A percentile compares a stretch with the other conserved stretches of the same genome.
Evolutionary conservation across 2,329 filamentous ascomycete genomes (phyloP).

Genomic region (Phyllosticta citriasiana): DNA sequence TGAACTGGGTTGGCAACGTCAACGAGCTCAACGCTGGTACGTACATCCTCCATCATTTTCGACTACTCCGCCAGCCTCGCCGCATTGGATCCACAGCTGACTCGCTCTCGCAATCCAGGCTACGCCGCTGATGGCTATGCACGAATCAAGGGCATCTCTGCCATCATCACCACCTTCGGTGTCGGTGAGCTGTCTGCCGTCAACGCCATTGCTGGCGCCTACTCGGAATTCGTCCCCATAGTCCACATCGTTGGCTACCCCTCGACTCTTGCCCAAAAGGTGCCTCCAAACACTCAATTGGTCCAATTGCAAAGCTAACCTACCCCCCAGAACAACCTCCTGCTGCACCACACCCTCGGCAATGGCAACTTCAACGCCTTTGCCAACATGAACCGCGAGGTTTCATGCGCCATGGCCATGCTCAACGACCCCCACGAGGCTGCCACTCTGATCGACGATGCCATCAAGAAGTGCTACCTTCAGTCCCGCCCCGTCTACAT

Average conservation of each 20-base stretch:
- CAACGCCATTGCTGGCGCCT: slow-evolving; percentile 39
- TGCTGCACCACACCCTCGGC: slow-evolving; percentile 39
- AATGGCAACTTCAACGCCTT: slow-evolving; percentile 72
- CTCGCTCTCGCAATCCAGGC: slow-evolving; percentile 19
- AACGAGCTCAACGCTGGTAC: slow-evolving; percentile 51
- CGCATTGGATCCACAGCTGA: slow-evolving; percentile 12
- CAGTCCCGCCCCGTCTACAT: slow-evolving; percentile 74
- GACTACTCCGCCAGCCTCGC: slow-evolving; percentile 1
- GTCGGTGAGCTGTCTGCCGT: slow-evolving; percentile 39
- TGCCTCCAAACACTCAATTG: not conserved
- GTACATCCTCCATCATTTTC: slow-evolving; percentile 8
- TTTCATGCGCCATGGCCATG: slow-evolving; percentile 62
- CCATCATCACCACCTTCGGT: slow-evolving; percentile 39
- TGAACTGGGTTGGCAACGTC: slow-evolving; percentile 51
- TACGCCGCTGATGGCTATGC: slow-evolving; percentile 40
- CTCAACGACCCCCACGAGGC: slow-evolving; percentile 61
- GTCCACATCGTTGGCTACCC: slow-evolving; percentile 40
- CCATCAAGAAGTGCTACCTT: slow-evolving; percentile 64
- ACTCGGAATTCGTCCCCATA: slow-evolving; percentile 37
- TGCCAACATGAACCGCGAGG: slow-evolving; percentile 61
- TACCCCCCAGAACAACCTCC: slow-evolving; percentile 23
- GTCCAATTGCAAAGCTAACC: not conserved
- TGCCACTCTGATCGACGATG: slow-evolving; percentile 66
- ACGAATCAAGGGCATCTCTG: slow-evolving; percentile 35
- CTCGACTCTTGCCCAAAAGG: slow-evolving; percentile 29